Base-by-base conservation (phyloP, 2,329 filamentous ascomycete species). In the Paecilomyces sp. region DNA sequence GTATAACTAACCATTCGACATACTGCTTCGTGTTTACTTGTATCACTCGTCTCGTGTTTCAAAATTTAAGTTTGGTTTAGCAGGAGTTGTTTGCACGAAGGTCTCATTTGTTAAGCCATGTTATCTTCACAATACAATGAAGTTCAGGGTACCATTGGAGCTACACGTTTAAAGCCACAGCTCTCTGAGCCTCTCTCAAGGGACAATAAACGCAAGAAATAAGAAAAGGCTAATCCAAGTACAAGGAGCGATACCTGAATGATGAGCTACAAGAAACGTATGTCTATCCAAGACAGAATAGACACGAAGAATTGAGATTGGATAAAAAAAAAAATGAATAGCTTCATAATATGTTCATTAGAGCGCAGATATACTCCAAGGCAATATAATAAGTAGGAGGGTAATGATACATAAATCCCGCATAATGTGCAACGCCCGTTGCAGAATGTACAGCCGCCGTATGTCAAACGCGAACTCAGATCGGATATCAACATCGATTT, bases 261-360 rank as follows among this genome's bases (percentile, higher is more conserved):
- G 41, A 47, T 18, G 11, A 33, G 31, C 41, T 18, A 47, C 18
- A 9, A 6, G 18, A 18, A 28, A 47, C 18, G 41, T 47, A 47
- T n/a, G 18, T 18, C 41, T 15, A 8, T 47, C 36, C 41, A 18
- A 15, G 41, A 8, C 6, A n/a, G 18, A 47, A 18, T 7, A 47
- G n/a, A 18, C 15, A 18, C 8, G 4, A 6, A 28, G 8, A 0
- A 47, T 18, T 34, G n/a, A 22, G 18, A 25, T 2, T 12, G 13
- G 31, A 36, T 31, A 33, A 6, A 18, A 36, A 18, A 36, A 13
- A 12, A 33, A 34, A 22, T 13, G 47, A 47, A 56, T 22, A 41
- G 15, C 36, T 25, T 25, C 55, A 41, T 56, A 33, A 22, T 50
- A 56, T 56, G 24, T 56, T 41, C 55, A 47, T 56, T 56, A 41